These are phyloP conservation scores for Phytomonas francai DNA, from an alignment of 208 protist species.

Conservation along the genomic window DNA sequence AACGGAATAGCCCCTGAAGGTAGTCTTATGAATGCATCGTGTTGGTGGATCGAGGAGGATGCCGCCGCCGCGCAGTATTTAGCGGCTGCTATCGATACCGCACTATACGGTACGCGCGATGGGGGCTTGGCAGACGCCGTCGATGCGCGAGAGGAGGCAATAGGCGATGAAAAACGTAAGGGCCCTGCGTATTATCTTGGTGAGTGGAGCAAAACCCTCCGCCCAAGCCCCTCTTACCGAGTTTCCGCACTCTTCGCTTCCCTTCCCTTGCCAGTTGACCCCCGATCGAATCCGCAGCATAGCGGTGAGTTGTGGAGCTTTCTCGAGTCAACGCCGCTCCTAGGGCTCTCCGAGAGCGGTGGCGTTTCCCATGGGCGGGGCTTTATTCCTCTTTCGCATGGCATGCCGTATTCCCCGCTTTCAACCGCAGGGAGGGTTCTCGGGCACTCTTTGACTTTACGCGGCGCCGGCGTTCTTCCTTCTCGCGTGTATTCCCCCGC, in stretches of 20 bases:
- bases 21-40: background rate
- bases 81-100: slow-evolving; percentile 55
- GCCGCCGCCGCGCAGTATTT: slow-evolving; percentile 68
- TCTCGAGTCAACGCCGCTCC: slow-evolving; percentile 13
- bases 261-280: slow-evolving; percentile 34
- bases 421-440: slow-evolving; percentile 47
- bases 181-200: slow-evolving; percentile 55
- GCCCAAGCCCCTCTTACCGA: slow-evolving; percentile 42
- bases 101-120: slow-evolving; percentile 68
- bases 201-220: slow-evolving; percentile 63
- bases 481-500: slow-evolving; percentile 38
- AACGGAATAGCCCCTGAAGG: background rate
- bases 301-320: slow-evolving; percentile 63
- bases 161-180: background rate
- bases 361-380: slow-evolving; percentile 6
- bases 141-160: background rate
- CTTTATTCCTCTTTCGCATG: slow-evolving; percentile 64
- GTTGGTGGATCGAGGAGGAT: slow-evolving; percentile 59
- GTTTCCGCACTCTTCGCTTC: slow-evolving; percentile 48
- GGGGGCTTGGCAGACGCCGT: slow-evolving; percentile 9
- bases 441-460: slow-evolving; percentile 59
- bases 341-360: background rate
- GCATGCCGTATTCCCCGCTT: slow-evolving; percentile 20
- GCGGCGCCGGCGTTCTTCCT: slow-evolving; percentile 46
- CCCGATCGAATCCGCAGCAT: too few species aligned